Base-by-base conservation (phyloP, 768 basidiomycete genomes). In the Mycena vulgaris region DNA sequence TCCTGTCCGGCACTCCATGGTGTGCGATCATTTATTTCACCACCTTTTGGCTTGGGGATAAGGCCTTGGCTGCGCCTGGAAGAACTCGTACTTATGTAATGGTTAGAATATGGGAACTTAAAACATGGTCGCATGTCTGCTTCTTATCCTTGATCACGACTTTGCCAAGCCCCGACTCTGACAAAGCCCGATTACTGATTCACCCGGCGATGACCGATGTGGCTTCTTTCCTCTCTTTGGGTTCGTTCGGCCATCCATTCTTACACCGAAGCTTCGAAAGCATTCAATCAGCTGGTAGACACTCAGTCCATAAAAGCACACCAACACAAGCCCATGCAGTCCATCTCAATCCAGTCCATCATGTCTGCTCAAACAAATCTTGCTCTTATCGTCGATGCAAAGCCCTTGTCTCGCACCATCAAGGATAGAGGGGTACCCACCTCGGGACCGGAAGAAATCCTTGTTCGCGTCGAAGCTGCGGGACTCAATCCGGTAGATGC, bases 361-460 rank as follows among this genome's bases (percentile, higher is more conserved):
- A 63, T 64, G 63, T 25, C 52, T 55, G 8, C 52, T 45, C 52
- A 55, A 64, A 55, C 63, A 21, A 64, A 64, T 47, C 51, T 64
- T 25, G 63, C 63, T 55, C 23, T 64, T 33, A 33, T 64, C 53
- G 63, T 64, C 52, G 13, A 42, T 39, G 30, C 21, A 1, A 47
- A 64, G 16, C 63, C 63, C 19, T 47, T 64, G 31, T 64, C 63
- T 45, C 63, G 63, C 63, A 64, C 52, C 17, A 33, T 64, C 40
- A 25, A 64, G 40, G 63, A 64, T 42, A 40, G 63, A 31, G 77
- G 79, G n/a, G 78, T 86, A 11, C 84, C 81, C 17, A 78, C 76
- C 23, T 88, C 88, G 7, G 83, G 85, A 14, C 81, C 84, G 5
- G 84, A 84, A 56, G 86, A 88, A 71, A 74, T 89, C 30, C 81